Evolutionary conservation across 331 rosid species (phyloP), one percentile per base, ranked within the genome.

Genomic region (Malus hybrid): DNA sequence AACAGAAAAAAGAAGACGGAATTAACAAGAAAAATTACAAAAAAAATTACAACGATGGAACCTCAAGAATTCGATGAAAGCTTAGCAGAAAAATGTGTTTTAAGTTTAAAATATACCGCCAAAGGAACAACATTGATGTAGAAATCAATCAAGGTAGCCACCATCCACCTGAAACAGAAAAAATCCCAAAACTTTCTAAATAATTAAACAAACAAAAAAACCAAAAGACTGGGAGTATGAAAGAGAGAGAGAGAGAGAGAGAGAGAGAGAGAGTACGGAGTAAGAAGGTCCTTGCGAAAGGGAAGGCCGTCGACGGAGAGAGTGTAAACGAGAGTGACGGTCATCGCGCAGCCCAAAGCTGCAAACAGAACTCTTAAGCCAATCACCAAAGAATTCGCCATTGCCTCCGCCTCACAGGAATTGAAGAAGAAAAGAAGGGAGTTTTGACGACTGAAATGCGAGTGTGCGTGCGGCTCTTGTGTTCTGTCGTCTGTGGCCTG

Each of bases 101-200:
- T 28, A 28, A 28, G 18, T 22, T 14, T 22, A 15, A 39, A 4
- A 12, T 74, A 74, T 89, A 93, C 98, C 50, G 82, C 84, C 34
- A 93, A 78, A 74, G 85, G 46, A 18, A 73, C 73, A 83, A 93
- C 74, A 36, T 91, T 88, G 84, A 93, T 83, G 64, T 86, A 93
- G 83, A 93, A 91, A 83, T 93, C 98, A 81, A 93, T 46, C 88
- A 88, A 81, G 76, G 91, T 79, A 46, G 96, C 91, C 4, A 1
- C 76, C 93, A 93, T 86, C 93, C 97, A 89, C 82, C 98, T 93
- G 91, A 84, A 71, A 79, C 82, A 72, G 16, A 13, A 53, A 53
- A 53, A 53, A 53, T 53, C 22, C 7, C 60, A 53, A 53, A 53
- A 15, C n/a, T 53, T 53, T 6, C 8, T 6, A 53, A 44, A 44